These are phyloP conservation scores for Trichosporon sp. DNA, from an alignment of 1,284 basidiomycete genomes.

Conservation along the genomic window DNA sequence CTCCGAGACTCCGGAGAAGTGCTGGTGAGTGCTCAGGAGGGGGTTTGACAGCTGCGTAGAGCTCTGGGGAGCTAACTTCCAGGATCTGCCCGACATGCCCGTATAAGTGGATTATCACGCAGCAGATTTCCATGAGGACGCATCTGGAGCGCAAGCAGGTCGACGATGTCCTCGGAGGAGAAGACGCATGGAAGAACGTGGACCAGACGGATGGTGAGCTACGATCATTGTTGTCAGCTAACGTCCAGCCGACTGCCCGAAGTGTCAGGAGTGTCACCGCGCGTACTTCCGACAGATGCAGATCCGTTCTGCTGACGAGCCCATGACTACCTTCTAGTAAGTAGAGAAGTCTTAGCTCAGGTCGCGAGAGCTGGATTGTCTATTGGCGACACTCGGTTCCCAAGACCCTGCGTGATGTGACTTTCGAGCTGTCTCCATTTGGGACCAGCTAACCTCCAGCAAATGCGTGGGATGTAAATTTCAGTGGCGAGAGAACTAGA, in stretches of 20 bases:
- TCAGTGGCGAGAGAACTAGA: constrained; percentile 54
- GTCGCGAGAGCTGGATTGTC: not conserved
- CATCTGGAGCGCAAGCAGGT: constrained; percentile 80
- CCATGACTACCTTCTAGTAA: constrained; percentile 90
- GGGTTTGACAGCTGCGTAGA: constrained; percentile 61
- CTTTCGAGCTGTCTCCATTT: not conserved
- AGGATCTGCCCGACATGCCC: constrained; percentile 94
- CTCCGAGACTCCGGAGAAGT: constrained; percentile 50
- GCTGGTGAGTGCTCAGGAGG: constrained; percentile 57
- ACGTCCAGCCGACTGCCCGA: constrained; percentile 65
- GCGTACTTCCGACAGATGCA: constrained; percentile 97
- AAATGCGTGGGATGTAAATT: constrained; percentile 54
- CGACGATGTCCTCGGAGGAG: constrained; percentile 91
- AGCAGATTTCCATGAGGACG: constrained; percentile 79
- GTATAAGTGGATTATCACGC: constrained; percentile 83
- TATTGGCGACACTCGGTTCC: too few relatives aligned
- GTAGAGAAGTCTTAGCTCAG: constrained; percentile 23
- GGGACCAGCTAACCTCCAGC: constrained; percentile 33
- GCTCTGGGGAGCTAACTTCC: constrained; percentile 47
- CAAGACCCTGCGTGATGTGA: not conserved
- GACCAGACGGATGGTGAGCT: constrained; percentile 77
- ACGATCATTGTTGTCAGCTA: not conserved
- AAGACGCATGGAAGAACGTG: constrained; percentile 93
- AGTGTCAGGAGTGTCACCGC: constrained; percentile 76
- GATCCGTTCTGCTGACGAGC: constrained; percentile 93